A percentile compares a stretch with the other conserved stretches of the same genome.
Conservation (phyloP, 306 rosid genomes). For the Sicyos edulis region DNA sequence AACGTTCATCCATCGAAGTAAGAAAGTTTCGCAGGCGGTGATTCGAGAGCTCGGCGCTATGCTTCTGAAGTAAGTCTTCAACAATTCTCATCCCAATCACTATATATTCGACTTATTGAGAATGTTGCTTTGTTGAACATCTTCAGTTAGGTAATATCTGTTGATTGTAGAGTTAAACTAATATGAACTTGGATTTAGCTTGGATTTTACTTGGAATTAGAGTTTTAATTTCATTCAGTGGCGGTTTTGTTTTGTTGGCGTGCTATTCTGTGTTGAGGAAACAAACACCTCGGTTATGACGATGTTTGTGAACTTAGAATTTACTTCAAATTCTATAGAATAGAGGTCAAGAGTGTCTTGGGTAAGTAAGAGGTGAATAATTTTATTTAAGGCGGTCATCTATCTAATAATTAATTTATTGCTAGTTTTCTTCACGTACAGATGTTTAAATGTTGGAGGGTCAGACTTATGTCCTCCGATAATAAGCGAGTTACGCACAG, state of each 20-base stretch:
- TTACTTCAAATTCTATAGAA: background rate
- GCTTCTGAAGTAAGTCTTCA: conserved; percentile 47
- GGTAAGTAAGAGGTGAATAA: too few relatives aligned
- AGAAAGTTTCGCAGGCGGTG: conserved; percentile 42
- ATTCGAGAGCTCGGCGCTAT: conserved; percentile 61
- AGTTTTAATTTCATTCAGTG: background rate
- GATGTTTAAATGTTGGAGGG: too few relatives aligned
- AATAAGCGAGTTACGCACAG: too few relatives aligned
- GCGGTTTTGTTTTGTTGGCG: background rate
- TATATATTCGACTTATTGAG: background rate
- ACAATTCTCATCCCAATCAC: background rate
- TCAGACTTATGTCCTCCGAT: too few relatives aligned
- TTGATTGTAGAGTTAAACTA: background rate
- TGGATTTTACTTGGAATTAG: background rate
- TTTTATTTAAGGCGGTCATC: too few relatives aligned
- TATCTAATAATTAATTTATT: too few relatives aligned
- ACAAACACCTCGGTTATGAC: background rate
- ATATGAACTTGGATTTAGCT: background rate
- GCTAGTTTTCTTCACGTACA: too few relatives aligned
- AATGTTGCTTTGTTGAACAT: background rate
- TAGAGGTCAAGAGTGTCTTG: too few relatives aligned
- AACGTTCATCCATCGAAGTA: conserved; percentile 57
- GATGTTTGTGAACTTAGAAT: background rate
- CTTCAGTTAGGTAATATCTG: background rate
- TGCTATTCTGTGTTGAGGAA: conserved; percentile 5